These are phyloP conservation scores for Ailanthus altissimus DNA, from an alignment of 345 rosid species.

Conservation along the genomic window DNA sequence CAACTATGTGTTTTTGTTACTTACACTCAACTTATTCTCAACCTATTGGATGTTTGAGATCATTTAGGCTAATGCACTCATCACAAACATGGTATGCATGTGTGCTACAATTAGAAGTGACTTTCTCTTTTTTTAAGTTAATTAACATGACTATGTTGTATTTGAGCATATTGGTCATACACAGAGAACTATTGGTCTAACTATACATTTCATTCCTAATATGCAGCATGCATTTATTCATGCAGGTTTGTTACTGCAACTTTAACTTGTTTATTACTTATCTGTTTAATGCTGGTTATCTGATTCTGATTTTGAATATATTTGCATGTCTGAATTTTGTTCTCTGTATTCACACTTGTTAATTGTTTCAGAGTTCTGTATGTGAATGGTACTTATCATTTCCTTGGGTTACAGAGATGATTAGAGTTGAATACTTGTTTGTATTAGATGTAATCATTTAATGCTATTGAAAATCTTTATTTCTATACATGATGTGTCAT, in stretches of 20 bases:
- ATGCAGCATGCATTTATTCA: not conserved
- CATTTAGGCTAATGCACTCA: not conserved
- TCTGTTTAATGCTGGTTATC: not conserved
- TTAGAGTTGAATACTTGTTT: not conserved
- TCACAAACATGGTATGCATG: slow-evolving; percentile 1
- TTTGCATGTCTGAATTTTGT: not conserved
- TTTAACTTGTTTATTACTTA: not conserved
- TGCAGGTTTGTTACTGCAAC: not conserved
- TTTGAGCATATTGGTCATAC: not conserved
- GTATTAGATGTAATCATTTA: not conserved
- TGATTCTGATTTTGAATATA: not conserved
- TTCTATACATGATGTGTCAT: not conserved
- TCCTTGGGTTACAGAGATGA: not conserved
- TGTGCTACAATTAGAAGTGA: not conserved
- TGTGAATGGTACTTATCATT: not conserved
- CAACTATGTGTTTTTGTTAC: not conserved
- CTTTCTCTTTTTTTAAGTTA: not conserved
- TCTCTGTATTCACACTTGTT: not conserved
- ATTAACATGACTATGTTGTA: not conserved
- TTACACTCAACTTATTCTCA: not conserved
- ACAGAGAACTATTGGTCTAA: not conserved
- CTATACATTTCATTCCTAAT: not conserved
- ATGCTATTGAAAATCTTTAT: not conserved
- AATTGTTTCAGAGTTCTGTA: too few species aligned
- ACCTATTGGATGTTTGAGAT: not conserved